Base-by-base conservation (phyloP, 2,329 filamentous ascomycete genomes). In the Aspergillus aculeatinus region DNA sequence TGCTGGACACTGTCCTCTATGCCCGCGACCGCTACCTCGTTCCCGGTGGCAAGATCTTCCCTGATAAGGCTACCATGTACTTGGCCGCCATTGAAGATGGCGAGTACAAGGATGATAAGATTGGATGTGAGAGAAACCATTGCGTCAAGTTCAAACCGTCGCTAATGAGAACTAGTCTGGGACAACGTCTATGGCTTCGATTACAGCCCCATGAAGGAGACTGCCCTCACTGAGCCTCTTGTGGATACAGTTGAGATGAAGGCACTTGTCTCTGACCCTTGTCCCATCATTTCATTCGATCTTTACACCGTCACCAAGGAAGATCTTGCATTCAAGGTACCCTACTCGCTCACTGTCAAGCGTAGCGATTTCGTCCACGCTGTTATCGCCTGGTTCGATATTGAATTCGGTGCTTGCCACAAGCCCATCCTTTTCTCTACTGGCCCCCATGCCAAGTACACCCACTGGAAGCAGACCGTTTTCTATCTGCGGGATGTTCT, bases 61-160 rank as follows among this genome's bases (percentile, higher is more conserved):
- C 95, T 21, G 95, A 99, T 81, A 98, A 96, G 86, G 95, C 95
- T 55, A 97, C 92, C 70, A 96, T 99, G 77, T 97, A 92, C 80
- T 87, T 96, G 77, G 95, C 92, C 61, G 95, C 90, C 73, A 99
- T 99, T 64, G 95, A 99, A 82, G 95, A 99, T 74, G 95, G 95
- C 67, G 95, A 99, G 64, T 99, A 99, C 86, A 98, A 98, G 85
- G 94, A 98, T 65, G 95, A 99, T 83, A 99, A 99, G 85, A 99
- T 99, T 73, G 94, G 93, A 79, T 99, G 94, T 98, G 79, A 82
- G 92, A 80, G 35, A 27, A 27, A 16, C 51, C n/a, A 55, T n/a
- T 51, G n/a, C 31, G 51, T 33, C 27, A 9, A 14, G 9, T 33
- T 42, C 53, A 35, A 21, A 29, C 31, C n/a, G n/a, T 64, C 27